Percentiles rank a stretch among this genome's conserved stretches.
Conservation (phyloP, 352 stramenopile genomes). For the Globisporangium rhizosaccharum region DNA sequence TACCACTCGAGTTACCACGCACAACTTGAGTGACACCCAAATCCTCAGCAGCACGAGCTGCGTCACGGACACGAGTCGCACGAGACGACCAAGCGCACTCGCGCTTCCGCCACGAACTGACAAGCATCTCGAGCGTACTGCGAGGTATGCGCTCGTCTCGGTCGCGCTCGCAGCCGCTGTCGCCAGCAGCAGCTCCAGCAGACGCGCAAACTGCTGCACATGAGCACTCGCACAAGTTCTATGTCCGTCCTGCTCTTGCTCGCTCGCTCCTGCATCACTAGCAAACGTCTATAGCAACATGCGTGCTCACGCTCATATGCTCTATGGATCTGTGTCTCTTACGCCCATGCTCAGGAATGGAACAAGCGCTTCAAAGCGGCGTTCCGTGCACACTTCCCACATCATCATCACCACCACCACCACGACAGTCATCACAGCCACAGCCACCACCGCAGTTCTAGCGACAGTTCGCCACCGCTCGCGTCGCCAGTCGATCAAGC, state of each 20-base stretch:
- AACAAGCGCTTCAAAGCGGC: constrained; percentile 9
- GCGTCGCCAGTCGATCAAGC: neutral
- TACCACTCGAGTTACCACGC: too few species aligned
- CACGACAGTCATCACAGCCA: neutral
- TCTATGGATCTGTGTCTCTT: neutral
- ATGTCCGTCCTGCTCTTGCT: neutral
- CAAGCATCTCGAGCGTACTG: neutral
- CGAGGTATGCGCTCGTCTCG: neutral
- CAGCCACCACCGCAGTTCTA: neutral
- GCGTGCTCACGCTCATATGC: neutral
- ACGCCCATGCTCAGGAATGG: constrained; percentile 2
- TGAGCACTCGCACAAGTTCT: constrained; percentile 5
- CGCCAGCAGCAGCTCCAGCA: neutral
- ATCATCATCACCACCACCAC: neutral
- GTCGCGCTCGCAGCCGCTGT: neutral
- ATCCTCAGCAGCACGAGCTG: too few species aligned
- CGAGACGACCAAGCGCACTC: neutral
- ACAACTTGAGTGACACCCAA: too few species aligned
- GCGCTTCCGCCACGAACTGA: neutral
- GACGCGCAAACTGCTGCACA: neutral
- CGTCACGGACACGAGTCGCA: too few species aligned
- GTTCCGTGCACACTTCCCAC: constrained; percentile 2
- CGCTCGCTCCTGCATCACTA: neutral
- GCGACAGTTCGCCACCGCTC: neutral
- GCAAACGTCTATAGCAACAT: neutral